Evolutionary conservation across 2,329 filamentous ascomycete species (phyloP), one percentile per base, ranked within the genome.

Genomic region (Colletotrichum sansevieriae): DNA sequence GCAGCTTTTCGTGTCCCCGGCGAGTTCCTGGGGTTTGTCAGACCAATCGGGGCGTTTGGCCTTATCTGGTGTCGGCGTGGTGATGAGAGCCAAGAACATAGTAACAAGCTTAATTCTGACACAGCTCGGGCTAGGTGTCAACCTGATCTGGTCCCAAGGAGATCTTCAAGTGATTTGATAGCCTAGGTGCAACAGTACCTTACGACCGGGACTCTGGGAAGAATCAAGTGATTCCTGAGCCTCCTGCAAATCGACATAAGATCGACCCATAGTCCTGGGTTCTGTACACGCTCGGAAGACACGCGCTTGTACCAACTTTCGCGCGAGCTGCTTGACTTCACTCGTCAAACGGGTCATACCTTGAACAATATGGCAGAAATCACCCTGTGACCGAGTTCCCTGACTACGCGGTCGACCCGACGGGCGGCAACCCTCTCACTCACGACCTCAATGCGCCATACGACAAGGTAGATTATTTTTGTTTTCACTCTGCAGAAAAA

Each of bases 371-470:
- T 70, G 68, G 54, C 68, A 20, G 68, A 63, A 37, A 18, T 68
- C 15, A 71, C 64, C 22, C 64, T 49, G 73, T 64, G 63, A 72
- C 74, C 1, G 80, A 82, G 74, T 84, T 81, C 79, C 82, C 81
- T 0, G 81, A 83, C 59, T 83, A 83, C 63, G 73, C 66, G 65
- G 73, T 74, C 43, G 74, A 78, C 59, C 80, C 81, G 5, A 77
- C 76, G 2, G 82, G 82, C 29, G 82, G 81, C n/a, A 75, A 83
- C 54, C 81, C 82, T 11, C 74, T 83, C 49, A 83, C 81, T 0
- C 77, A 81, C 55, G 78, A 84, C 57, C 75, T 84, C 61, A 83
- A 82, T 69, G 79, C 80, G 1, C 78, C 77, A 0, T 83, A 83
- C 51, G 80, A 84, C 66, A 84, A 83, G 73, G 76, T 76, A 41